Conservation (phyloP, 768 basidiomycete genomes). For the Amylocystis lapponica region DNA sequence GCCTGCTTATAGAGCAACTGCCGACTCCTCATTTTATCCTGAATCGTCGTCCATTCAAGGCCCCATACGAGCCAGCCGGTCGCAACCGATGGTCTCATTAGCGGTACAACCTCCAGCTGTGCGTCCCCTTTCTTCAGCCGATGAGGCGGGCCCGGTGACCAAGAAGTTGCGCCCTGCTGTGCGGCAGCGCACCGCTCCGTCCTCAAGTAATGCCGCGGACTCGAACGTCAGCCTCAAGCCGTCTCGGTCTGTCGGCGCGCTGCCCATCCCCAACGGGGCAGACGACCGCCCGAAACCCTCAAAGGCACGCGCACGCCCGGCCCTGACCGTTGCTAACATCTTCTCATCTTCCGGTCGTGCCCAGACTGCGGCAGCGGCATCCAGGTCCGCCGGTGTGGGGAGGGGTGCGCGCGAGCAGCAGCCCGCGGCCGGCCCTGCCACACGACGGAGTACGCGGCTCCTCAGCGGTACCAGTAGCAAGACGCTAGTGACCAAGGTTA, state of each 20-base stretch:
- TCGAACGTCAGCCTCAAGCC: conserved; percentile 33
- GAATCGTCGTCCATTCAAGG: conserved; percentile 55
- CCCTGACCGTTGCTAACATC: conserved; percentile 80
- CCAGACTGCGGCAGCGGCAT: conserved; percentile 60
- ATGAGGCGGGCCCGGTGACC: conserved; percentile 72
- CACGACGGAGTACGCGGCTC: conserved; percentile 71
- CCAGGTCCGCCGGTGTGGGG: conserved; percentile 45
- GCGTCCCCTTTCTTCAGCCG: conserved; percentile 75
- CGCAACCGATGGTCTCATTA: conserved; percentile 26
- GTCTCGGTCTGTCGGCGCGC: conserved; percentile 45
- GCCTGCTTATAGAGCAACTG: conserved; percentile 39
- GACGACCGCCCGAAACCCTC: conserved; percentile 66
- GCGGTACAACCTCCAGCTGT: conserved; percentile 43
- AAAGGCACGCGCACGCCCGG: conserved; percentile 88
- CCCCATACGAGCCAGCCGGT: conserved; percentile 23
- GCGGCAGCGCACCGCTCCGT: conserved; percentile 43
- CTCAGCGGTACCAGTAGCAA: conserved; percentile 48
- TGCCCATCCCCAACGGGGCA: conserved; percentile 18
- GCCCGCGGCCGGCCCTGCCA: conserved; percentile 37
- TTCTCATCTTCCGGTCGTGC: conserved; percentile 83
- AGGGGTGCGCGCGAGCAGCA: conserved; percentile 45
- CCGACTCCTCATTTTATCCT: conserved; percentile 48
- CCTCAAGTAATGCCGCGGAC: conserved; percentile 23
- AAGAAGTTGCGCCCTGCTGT: conserved; percentile 68
- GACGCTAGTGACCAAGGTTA: conserved; percentile 49